phyloP scores from a whole-genome alignment of 768 basidiomycete genomes.

The Phylloporus sp. region DNA sequence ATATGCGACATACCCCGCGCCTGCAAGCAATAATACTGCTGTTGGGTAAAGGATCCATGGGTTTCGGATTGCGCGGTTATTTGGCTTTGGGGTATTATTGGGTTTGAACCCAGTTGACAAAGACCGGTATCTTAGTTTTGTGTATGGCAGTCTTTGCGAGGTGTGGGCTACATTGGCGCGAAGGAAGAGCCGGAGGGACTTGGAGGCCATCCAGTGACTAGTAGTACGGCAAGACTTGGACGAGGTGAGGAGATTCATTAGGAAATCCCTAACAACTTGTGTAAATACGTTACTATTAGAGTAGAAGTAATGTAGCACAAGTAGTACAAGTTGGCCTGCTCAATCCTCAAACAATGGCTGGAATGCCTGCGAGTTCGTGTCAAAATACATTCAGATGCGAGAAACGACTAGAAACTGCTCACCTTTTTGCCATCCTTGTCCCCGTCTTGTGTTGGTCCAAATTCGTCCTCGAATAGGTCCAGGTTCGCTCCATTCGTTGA shows the following conservation, averaged over 20 bases:
- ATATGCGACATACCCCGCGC: constrained; percentile 48
- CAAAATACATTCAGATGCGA: background rate
- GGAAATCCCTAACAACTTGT: background rate
- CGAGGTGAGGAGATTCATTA: background rate
- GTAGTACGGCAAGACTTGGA: constrained; percentile 19
- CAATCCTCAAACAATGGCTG: constrained; percentile 34
- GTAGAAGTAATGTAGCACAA: too few species aligned
- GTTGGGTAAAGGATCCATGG: constrained; percentile 26
- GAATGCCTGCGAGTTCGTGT: constrained; percentile 19
- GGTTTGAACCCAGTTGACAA: constrained; percentile 11
- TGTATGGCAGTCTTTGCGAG: constrained; percentile 1
- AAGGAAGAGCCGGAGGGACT: constrained; percentile 9
- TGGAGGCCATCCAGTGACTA: constrained; percentile 11
- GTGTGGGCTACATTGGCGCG: background rate
- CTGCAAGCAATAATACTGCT: constrained; percentile 26
- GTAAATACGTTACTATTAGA: background rate
- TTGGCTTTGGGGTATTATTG: background rate
- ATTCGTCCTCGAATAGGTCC: constrained; percentile 32
- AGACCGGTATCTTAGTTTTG: constrained; percentile 5
- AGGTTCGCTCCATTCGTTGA: constrained; percentile 7
- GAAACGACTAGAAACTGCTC: background rate
- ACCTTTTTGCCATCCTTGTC: constrained; percentile 26
- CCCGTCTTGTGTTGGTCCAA: constrained; percentile 31
- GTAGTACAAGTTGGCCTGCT: too few species aligned
- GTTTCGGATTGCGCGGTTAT: constrained; percentile 7